Conservation (phyloP, 345 rosid species). For the Microthlaspi erraticum region DNA sequence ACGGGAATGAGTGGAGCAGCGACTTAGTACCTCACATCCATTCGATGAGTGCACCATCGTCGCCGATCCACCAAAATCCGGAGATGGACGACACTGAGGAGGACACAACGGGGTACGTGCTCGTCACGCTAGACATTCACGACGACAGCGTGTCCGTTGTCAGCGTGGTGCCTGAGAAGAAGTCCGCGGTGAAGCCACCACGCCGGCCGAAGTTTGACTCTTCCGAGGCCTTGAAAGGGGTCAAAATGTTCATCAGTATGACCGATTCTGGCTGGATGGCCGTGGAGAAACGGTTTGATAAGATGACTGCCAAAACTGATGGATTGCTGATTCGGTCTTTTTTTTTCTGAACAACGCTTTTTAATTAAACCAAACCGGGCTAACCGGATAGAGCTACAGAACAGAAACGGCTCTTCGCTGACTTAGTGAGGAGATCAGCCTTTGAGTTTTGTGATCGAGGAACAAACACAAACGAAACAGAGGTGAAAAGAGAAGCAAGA, state of each 20-base stretch:
- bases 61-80: conserved; percentile 39
- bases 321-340: neutral
- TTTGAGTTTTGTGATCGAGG: no score
- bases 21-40: conserved; percentile 31
- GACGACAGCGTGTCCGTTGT: conserved; percentile 33
- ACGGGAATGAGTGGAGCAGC: conserved; percentile 4
- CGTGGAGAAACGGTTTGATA: conserved; percentile 13
- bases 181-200: conserved; percentile 25
- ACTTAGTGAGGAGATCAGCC: no score
- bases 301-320: neutral
- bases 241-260: conserved; percentile 8
- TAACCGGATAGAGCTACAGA: no score
- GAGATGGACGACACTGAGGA: conserved; percentile 33
- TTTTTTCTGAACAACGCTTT: no score
- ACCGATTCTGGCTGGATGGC: conserved; percentile 14
- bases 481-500: no score
- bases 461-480: no score
- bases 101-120: conserved; percentile 16
- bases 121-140: conserved; percentile 43
- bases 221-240: conserved; percentile 1
- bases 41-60: conserved; percentile 52
- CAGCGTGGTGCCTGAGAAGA: conserved; percentile 43
- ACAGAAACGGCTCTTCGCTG: no score
- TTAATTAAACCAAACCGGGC: no score
- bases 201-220: neutral